A percentile compares a stretch with the other conserved stretches of the same genome.
phyloP scores from a whole-genome alignment of 176 grass and related monocot genomes.

The Luzula sylvatica region DNA sequence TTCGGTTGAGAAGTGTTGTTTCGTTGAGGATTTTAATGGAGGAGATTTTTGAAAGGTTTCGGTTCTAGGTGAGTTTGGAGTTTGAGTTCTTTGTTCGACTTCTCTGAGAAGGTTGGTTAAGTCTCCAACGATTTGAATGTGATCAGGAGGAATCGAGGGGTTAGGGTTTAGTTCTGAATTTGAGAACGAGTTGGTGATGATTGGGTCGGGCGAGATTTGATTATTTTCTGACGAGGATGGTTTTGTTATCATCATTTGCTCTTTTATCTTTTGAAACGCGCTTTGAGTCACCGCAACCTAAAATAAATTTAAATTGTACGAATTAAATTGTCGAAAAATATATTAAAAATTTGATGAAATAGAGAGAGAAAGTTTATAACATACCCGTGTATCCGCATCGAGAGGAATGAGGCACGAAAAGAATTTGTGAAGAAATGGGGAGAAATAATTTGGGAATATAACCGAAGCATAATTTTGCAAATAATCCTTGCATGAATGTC shows the following conservation, averaged over 20 bases:
- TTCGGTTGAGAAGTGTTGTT: constrained; percentile 21
- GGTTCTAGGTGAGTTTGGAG: neutral
- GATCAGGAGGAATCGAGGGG: constrained; percentile 16
- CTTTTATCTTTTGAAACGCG: constrained; percentile 61
- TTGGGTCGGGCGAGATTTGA: constrained; percentile 11
- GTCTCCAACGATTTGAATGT: constrained; percentile 64
- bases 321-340: constrained; percentile 1
- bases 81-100: constrained; percentile 39
- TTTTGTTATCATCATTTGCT: constrained; percentile 53
- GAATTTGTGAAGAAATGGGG: constrained; percentile 84
- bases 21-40: constrained; percentile 23
- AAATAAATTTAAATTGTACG: constrained; percentile 19
- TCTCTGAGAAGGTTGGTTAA: constrained; percentile 73
- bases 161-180: constrained; percentile 18
- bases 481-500: constrained; percentile 72
- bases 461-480: constrained; percentile 74
- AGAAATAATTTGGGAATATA: constrained; percentile 90
- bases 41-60: constrained; percentile 15
- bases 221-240: constrained; percentile 22
- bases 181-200: constrained; percentile 26
- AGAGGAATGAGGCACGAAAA: constrained; percentile 88
- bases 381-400: constrained; percentile 84
- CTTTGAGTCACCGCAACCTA: constrained; percentile 67
- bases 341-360: neutral
- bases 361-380: constrained; percentile 15